Percentiles rank a stretch among this genome's conserved stretches.
These are phyloP conservation scores for Alternaria hordeiaustralica DNA, from an alignment of 2,329 filamentous ascomycete genomes.

Conservation along the genomic window DNA sequence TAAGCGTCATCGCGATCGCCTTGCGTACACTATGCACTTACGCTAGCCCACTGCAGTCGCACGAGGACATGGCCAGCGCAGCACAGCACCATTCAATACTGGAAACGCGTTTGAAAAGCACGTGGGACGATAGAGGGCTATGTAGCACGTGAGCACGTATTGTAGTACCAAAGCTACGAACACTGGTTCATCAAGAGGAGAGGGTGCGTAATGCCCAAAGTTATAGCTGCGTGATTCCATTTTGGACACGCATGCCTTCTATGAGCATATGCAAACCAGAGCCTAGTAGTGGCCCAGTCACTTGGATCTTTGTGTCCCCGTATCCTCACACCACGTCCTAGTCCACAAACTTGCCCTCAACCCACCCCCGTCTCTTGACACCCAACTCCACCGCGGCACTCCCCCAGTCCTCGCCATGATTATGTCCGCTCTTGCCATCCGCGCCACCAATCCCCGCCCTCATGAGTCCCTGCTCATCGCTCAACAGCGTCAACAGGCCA, in stretches of 20 bases:
- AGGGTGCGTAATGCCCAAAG: not conserved
- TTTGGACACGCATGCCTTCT: not conserved
- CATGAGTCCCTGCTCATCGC: conserved; percentile 83
- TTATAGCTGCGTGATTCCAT: not conserved
- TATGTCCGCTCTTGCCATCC: conserved; percentile 67
- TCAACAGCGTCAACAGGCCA: conserved; percentile 87
- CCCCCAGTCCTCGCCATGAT: conserved; percentile 98
- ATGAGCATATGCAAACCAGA: not conserved
- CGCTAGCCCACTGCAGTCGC: conserved; percentile 8
- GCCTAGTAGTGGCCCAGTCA: not conserved
- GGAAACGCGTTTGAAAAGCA: not conserved
- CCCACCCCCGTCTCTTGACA: conserved; percentile 84
- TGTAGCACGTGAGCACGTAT: not conserved
- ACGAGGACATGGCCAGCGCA: not conserved
- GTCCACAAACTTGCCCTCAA: conserved; percentile 67
- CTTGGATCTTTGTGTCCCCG: not conserved
- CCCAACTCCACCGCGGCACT: conserved; percentile 92
- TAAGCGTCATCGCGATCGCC: conserved; percentile 35
- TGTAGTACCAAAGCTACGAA: not conserved
- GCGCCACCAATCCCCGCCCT: conserved; percentile 73
- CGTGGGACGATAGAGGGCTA: not conserved
- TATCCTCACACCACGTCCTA: conserved; percentile 23
- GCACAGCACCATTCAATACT: not conserved
- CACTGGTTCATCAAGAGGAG: not conserved
- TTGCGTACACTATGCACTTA: conserved; percentile 3